These are phyloP conservation scores for Fomes fomentarius DNA, from an alignment of 1,284 basidiomycete species.

Conservation along the genomic window DNA sequence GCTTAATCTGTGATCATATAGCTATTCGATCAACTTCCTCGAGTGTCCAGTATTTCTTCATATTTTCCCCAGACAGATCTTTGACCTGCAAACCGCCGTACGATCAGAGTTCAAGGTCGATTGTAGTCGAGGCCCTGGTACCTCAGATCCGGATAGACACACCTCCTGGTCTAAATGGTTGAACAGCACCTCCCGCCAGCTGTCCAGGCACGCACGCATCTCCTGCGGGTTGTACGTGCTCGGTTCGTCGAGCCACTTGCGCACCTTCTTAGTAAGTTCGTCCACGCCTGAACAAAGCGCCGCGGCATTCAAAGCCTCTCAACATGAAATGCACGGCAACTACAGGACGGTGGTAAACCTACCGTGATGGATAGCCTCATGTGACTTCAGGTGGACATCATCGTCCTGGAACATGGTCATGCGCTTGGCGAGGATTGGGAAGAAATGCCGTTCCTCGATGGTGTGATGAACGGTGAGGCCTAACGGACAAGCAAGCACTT, in stretches of 20 bases:
- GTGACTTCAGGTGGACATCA: constrained; percentile 59
- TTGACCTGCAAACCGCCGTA: constrained; percentile 42
- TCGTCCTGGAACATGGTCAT: constrained; percentile 63
- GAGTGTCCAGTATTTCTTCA: constrained; percentile 67
- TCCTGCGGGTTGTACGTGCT: constrained; percentile 57
- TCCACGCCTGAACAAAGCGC: constrained; percentile 50
- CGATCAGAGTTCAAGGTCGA: neutral
- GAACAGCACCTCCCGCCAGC: constrained; percentile 68
- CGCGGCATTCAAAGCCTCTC: neutral
- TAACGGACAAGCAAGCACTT: neutral
- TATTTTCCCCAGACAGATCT: constrained; percentile 62
- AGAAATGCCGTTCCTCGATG: constrained; percentile 65
- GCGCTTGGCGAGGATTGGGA: constrained; percentile 63
- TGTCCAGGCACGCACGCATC: constrained; percentile 62
- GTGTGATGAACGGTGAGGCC: constrained; percentile 69
- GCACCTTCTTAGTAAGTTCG: constrained; percentile 49
- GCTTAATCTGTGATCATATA: too few species aligned
- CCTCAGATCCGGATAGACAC: constrained; percentile 1
- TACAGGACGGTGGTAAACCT: constrained; percentile 8
- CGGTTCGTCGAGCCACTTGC: constrained; percentile 51
- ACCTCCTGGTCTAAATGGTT: constrained; percentile 72
- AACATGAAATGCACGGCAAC: neutral
- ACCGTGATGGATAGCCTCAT: constrained; percentile 72
- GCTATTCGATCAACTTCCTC: constrained; percentile 58
- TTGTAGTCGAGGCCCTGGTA: too few species aligned